Base-by-base conservation (phyloP, 176 grass and related monocot genomes). In the Dactylis glomerata region DNA sequence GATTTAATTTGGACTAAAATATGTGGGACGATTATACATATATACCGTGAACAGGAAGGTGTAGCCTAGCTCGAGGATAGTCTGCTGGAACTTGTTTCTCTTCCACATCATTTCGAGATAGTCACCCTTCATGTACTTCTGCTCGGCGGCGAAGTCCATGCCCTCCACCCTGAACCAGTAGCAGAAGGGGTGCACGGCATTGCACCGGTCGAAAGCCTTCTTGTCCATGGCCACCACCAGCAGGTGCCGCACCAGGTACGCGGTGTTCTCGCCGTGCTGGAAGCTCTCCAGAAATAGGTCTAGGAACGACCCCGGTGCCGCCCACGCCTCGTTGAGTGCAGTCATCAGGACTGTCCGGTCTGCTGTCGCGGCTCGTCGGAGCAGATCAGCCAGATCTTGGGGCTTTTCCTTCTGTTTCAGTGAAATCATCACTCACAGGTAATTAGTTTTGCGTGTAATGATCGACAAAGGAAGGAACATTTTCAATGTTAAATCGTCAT, bases 61-160 rank as follows among this genome's bases (percentile, higher is more conserved):
- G 87, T 88, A 97, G 10, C 94, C 94, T 0, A 94, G 82, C 87
- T 90, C 87, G 5, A 97, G 80, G 55, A 97, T 79, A 31, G 44
- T 44, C 71, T 86, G 82, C 85, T 94, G 94, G 28, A 94, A 82
- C n/a, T 40, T 19, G 54, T 94, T 90, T 52, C 92, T 75, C 11
- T 76, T 83, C 94, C 94, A 97, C 92, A 97, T 94, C 90, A 94
- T 92, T 44, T 97, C 87, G 7, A 97, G 77, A 79, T 97, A 97
- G 84, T 94, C 92, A 15, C 87, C 83, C 51, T 87, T 90, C 87
- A 92, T 94, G 87, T 88, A 94, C 23, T 77, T 61, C 73, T 97
- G 88, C 66, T 97, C 94, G 1, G 75, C 54, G 5, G 89, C 78
- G 81, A 92, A 97, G 79, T 97, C 80, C 80, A 81, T 50, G 26